These are phyloP conservation scores for Ustilago lituana DNA, from an alignment of 1,284 basidiomycete genomes.

Conservation along the genomic window DNA sequence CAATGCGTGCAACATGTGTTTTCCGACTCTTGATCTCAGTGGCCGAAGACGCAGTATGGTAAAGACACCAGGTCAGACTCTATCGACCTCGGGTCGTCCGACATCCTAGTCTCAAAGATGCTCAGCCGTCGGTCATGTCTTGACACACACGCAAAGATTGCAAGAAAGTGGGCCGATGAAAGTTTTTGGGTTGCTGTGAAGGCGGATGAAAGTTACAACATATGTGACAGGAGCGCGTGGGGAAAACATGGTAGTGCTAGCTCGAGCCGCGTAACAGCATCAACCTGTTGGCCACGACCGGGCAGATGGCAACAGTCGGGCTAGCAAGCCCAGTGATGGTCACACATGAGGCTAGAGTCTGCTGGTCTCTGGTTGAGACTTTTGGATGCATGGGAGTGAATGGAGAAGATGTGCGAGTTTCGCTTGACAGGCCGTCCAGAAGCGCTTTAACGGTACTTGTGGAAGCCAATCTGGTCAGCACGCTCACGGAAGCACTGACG, in stretches of 20 bases:
- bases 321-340: conserved; percentile 12
- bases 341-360: conserved; percentile 10
- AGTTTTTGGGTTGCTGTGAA: conserved; percentile 31
- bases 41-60: too few relatives aligned
- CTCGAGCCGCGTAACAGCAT: conserved; percentile 28
- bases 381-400: conserved; percentile 29
- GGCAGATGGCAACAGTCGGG: conserved; percentile 2
- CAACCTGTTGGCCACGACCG: conserved; percentile 16
- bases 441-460: conserved; percentile 55
- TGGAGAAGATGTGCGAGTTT: background rate
- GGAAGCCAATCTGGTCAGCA: conserved; percentile 65
- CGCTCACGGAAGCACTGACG: conserved; percentile 68
- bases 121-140: background rate
- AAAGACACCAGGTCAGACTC: too few relatives aligned
- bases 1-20: too few relatives aligned
- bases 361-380: conserved; percentile 29
- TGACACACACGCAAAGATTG: background rate
- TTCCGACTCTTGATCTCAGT: too few relatives aligned
- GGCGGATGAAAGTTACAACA: conserved; percentile 27
- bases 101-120: too few relatives aligned
- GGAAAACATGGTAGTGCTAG: conserved; percentile 17
- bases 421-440: conserved; percentile 4
- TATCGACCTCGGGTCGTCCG: too few relatives aligned
- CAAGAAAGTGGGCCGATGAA: conserved; percentile 15
- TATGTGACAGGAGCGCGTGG: conserved; percentile 35